A percentile compares a stretch with the other conserved stretches of the same genome.
phyloP scores from a whole-genome alignment of 1,284 basidiomycete genomes.

The Cutaneotrichosporon daszewskae region DNA sequence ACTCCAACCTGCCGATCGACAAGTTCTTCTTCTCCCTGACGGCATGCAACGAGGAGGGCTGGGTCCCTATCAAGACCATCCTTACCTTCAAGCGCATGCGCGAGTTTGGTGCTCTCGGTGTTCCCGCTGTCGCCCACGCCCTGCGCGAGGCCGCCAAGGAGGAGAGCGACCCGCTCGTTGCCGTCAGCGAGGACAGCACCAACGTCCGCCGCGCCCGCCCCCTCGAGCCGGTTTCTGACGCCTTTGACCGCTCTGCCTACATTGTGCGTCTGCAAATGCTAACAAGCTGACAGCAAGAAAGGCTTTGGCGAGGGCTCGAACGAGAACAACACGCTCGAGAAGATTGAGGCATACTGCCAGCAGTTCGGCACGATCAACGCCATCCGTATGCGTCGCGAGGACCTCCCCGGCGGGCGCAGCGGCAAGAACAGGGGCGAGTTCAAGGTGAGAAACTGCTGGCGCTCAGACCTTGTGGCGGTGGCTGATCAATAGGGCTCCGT shows the following conservation, averaged over 20 bases:
- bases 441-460: constrained; percentile 65
- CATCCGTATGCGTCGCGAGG: constrained; percentile 73
- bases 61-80: constrained; percentile 83
- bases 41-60: constrained; percentile 68
- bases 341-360: constrained; percentile 76
- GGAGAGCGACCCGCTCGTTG: constrained; percentile 58
- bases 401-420: constrained; percentile 44
- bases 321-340: constrained; percentile 64
- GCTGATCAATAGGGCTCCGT: constrained; percentile 69
- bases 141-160: constrained; percentile 51
- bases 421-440: constrained; percentile 62
- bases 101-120: constrained; percentile 59
- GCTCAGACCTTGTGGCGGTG: neutral
- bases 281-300: constrained; percentile 63
- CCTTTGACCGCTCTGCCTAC: constrained; percentile 74
- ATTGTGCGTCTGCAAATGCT: constrained; percentile 56
- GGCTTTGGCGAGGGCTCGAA: constrained; percentile 63
- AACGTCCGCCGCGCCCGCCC: constrained; percentile 70
- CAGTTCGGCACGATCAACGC: constrained; percentile 76
- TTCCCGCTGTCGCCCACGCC: constrained; percentile 61
- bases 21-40: constrained; percentile 95
- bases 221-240: constrained; percentile 58
- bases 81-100: constrained; percentile 96
- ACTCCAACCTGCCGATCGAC: constrained; percentile 94
- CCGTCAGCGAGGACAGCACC: constrained; percentile 61